Base-by-base conservation (phyloP, 257 asterid genomes). In the Przewalskia tangutica region DNA sequence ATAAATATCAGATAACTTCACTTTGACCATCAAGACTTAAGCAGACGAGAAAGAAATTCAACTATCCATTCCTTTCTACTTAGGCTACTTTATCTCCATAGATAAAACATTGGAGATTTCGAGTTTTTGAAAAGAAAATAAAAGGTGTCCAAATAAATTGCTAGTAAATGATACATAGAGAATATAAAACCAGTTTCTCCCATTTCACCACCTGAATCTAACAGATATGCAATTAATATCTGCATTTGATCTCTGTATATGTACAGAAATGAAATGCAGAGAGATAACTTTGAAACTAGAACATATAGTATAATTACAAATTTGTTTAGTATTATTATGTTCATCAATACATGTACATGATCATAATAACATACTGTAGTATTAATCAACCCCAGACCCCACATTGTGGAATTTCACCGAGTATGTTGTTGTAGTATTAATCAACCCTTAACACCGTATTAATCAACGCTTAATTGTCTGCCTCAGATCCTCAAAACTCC, bases 401-500 rank as follows among this genome's bases (percentile, higher is more conserved):
- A 27, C 32, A 27, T 27, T 27, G 32, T 27, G 32, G 32, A 2
- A 27, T 27, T 27, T 27, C 1, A 27, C 1, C 32, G 32, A 27
- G 32, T 27, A 27, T 27, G 32, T 27, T 27, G 32, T 27, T 27
- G 32, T 27, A 27, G 32, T 27, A 27, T 27, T 27, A 27, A 23
- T 73, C 62, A 73, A 73, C 79, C 62, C 79, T 73, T 48, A 71
- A 71, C 3, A 6, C 54, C n/a, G 62, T 2, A 7, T 55, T 53
- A 40, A 60, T 80, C 82, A 80, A 18, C 34, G 36, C 23, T 80
- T 54, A 56, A 81, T 76, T 17, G 44, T 79, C 59, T 82, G 83
- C 63, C 89, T 77, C 34, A 84, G 67, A 84, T 89, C 89, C 86
- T 89, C 91, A 75, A 87, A 89, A 86, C 91, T 88, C 91, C 89